These are phyloP conservation scores for Inga leiocalycina DNA, from an alignment of 306 rosid genomes.

Conservation along the genomic window DNA sequence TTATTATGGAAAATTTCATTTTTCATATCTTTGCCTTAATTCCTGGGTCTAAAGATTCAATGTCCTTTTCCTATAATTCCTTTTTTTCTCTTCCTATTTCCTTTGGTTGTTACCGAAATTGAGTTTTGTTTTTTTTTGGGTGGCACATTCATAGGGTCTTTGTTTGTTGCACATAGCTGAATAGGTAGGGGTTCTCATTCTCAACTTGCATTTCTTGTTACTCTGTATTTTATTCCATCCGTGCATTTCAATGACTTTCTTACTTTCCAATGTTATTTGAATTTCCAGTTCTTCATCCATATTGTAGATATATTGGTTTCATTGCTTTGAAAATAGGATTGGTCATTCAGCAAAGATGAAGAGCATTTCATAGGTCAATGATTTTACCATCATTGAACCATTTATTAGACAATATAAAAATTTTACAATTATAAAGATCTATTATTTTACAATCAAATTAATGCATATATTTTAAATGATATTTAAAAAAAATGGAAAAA, in stretches of 20 bases:
- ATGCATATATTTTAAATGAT: too few relatives aligned
- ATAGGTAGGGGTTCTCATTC: constrained; percentile 11
- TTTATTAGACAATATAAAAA: neutral
- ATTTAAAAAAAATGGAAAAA: too few relatives aligned
- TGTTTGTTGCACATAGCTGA: neutral
- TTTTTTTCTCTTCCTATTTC: neutral
- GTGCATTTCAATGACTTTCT: neutral
- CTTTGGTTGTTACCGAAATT: neutral
- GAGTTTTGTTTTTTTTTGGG: neutral
- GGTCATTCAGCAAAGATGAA: neutral
- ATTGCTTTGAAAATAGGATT: neutral
- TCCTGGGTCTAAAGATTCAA: neutral
- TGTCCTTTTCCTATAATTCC: constrained; percentile 4
- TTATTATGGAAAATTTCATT: neutral
- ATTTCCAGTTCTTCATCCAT: neutral
- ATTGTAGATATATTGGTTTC: neutral
- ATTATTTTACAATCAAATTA: neutral
- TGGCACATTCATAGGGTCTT: neutral
- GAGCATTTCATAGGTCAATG: neutral
- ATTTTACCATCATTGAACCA: neutral
- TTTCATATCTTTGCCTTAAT: neutral
- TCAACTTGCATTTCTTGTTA: neutral
- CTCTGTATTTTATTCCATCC: neutral
- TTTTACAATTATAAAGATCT: too few relatives aligned
- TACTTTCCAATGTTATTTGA: neutral